Conservation (phyloP, 176 grass and related monocot species). For the Oryza glumipatula region DNA sequence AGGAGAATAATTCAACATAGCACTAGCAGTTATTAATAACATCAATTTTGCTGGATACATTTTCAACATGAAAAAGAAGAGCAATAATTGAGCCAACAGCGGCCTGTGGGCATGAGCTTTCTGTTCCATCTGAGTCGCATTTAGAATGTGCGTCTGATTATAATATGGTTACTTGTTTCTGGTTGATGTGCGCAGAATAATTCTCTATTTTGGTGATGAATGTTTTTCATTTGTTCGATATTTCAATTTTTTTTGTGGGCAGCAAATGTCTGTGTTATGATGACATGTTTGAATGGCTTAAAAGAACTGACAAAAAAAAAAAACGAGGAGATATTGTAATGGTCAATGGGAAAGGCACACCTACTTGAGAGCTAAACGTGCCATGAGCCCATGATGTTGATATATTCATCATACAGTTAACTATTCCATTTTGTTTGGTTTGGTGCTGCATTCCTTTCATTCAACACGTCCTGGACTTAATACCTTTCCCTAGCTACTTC, state of each 20-base stretch:
- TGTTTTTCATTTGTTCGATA: constrained; percentile 10
- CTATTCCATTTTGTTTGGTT: constrained; percentile 26
- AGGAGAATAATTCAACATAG: not conserved
- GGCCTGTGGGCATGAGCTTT: not conserved
- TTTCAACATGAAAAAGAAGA: not conserved
- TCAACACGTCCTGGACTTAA: not conserved
- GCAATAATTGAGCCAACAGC: constrained; percentile 11
- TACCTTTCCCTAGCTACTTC: not conserved
- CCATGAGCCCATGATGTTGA: constrained; percentile 16
- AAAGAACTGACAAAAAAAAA: not conserved
- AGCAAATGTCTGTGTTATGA: not conserved
- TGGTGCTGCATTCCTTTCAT: constrained; percentile 49
- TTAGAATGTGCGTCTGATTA: not conserved
- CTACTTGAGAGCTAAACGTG: constrained; percentile 14
- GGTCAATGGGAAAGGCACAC: not conserved
- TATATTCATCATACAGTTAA: constrained; percentile 32
- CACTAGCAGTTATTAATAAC: not conserved
- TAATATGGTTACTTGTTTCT: constrained; percentile 14
- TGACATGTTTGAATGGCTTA: constrained; percentile 20
- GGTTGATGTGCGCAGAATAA: not conserved
- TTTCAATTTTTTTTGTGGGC: constrained; percentile 17
- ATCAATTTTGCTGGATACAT: not conserved
- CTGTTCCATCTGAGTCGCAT: constrained; percentile 14
- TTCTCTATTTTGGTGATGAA: constrained; percentile 31
- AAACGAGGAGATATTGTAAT: not conserved